Conservation (phyloP, 177 flowering plant genomes). For the Vitis hybrid region DNA sequence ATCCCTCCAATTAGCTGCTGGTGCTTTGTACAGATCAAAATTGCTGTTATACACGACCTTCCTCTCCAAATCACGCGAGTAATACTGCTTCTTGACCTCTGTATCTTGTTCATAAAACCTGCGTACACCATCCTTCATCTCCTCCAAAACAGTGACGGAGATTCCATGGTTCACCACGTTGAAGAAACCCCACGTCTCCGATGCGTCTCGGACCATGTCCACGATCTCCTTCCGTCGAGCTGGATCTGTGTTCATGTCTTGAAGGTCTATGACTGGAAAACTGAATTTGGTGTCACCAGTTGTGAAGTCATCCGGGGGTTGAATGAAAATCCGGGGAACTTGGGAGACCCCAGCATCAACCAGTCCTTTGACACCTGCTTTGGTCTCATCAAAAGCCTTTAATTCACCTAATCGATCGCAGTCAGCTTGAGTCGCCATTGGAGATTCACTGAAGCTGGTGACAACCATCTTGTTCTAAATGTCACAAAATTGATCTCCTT, state of each 20-base stretch:
- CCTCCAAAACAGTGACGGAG: constrained; percentile 16
- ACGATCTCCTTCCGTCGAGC: constrained; percentile 11
- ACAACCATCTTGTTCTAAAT: too few relatives aligned
- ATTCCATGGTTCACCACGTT: constrained; percentile 28
- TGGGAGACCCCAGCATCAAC: constrained; percentile 23
- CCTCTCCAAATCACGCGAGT: constrained; percentile 12
- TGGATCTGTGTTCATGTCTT: constrained; percentile 7
- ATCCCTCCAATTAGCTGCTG: constrained; percentile 29
- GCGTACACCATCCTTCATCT: constrained; percentile 16
- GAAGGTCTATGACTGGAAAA: constrained; percentile 25
- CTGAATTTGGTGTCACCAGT: not conserved
- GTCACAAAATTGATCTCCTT: too few relatives aligned
- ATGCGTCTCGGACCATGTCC: constrained; percentile 10
- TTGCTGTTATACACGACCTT: constrained; percentile 19
- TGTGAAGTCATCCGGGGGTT: not conserved
- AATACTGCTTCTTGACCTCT: constrained; percentile 19
- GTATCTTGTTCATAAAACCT: constrained; percentile 25
- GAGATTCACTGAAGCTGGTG: too few relatives aligned
- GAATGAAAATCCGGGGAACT: constrained; percentile 21
- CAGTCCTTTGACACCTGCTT: constrained; percentile 31
- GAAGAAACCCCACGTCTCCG: constrained; percentile 27
- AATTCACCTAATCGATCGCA: too few relatives aligned
- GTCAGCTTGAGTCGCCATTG: too few relatives aligned
- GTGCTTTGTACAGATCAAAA: constrained; percentile 19
- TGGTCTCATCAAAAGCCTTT: constrained; percentile 23